Evolutionary conservation across 2,329 filamentous ascomycete genomes (phyloP).

Genomic region (Fusarium metavorans): DNA sequence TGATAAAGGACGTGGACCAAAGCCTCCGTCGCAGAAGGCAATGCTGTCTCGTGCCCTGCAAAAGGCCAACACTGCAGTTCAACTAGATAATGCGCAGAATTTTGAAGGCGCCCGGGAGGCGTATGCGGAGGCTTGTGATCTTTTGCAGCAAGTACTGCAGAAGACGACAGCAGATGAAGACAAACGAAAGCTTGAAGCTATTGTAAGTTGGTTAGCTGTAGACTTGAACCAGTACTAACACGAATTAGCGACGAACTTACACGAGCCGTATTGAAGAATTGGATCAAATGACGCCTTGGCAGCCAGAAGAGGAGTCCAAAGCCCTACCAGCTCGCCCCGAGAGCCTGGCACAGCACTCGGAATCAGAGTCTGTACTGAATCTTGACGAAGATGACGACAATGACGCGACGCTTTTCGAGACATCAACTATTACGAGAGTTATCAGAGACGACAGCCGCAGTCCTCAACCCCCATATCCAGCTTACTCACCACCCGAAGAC

Average conservation of each 20-base stretch:
- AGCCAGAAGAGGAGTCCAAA: conserved; percentile 69
- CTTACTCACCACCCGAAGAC: conserved; percentile 41
- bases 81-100: conserved; percentile 96
- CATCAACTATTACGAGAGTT: conserved; percentile 65
- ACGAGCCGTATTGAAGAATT: conserved; percentile 90
- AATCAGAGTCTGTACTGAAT: conserved; percentile 36
- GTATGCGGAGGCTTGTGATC: conserved; percentile 89
- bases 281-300: conserved; percentile 73
- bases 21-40: conserved; percentile 83
- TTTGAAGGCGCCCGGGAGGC: conserved; percentile 91
- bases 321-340: conserved; percentile 79
- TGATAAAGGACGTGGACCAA: conserved; percentile 49
- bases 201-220: conserved; percentile 66
- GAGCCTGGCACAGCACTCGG: conserved; percentile 56
- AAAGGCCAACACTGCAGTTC: conserved; percentile 94
- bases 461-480: conserved; percentile 30
- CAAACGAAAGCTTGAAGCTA: conserved; percentile 89
- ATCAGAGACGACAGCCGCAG: conserved; percentile 38
- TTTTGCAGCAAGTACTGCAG: conserved; percentile 88
- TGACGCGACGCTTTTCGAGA: conserved; percentile 62
- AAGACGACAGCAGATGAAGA: conserved; percentile 89
- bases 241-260: conserved; percentile 82
- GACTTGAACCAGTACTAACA: conserved; percentile 13
- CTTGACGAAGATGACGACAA: conserved; percentile 56
- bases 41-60: conserved; percentile 97